Conservation (phyloP, 2,329 filamentous ascomycete genomes). For the Arthrinium phaeospermum region DNA sequence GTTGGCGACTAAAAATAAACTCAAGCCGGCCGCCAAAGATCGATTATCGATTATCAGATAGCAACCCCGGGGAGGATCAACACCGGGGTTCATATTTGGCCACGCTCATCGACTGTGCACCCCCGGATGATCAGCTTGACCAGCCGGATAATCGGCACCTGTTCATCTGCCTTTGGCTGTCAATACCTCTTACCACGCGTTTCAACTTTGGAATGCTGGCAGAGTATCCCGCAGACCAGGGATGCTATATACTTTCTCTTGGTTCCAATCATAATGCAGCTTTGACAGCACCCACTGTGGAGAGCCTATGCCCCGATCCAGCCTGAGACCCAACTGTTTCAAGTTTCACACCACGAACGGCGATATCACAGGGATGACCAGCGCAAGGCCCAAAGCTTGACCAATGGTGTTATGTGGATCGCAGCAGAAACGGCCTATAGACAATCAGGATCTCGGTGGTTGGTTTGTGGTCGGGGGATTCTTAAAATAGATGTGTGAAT, state of each 20-base stretch:
- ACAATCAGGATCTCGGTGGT: too few relatives aligned
- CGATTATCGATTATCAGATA: not conserved
- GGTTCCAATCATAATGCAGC: not conserved
- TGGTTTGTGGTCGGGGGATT: not conserved
- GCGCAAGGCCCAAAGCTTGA: too few relatives aligned
- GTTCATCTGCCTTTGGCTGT: not conserved
- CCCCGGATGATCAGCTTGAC: not conserved
- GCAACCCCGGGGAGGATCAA: not conserved
- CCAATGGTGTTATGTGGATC: too few relatives aligned
- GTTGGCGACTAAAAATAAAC: not conserved
- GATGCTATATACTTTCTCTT: not conserved
- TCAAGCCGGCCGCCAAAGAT: not conserved
- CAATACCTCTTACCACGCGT: not conserved
- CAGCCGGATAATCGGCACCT: not conserved
- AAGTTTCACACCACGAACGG: too few relatives aligned
- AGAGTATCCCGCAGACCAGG: too few relatives aligned
- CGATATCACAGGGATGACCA: too few relatives aligned
- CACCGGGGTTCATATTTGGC: not conserved
- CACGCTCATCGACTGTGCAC: not conserved
- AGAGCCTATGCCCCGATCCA: not conserved
- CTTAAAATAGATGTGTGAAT: not conserved
- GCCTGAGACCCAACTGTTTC: not conserved
- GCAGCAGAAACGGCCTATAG: too few relatives aligned
- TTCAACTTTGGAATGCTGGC: not conserved
- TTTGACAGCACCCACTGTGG: not conserved